These are phyloP conservation scores for Penicillium herquei DNA, from an alignment of 495 filamentous ascomycete genomes.

Conservation along the genomic window DNA sequence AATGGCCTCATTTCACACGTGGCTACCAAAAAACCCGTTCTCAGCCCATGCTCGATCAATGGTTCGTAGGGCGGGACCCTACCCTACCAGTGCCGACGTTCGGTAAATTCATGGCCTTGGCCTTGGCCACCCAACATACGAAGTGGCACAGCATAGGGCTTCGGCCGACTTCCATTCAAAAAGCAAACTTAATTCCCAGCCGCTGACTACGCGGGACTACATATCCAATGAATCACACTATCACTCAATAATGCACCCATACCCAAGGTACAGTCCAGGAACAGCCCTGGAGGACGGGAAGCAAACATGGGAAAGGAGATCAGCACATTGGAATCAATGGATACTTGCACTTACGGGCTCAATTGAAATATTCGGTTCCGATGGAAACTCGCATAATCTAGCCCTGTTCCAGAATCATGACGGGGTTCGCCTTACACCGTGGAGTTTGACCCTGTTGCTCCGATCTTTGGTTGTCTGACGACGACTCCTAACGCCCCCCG, in stretches of 20 bases:
- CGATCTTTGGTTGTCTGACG: slow-evolving; percentile 20
- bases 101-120: not conserved
- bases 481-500: slow-evolving; percentile 17
- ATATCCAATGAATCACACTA: not conserved
- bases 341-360: no score
- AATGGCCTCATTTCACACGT: no score
- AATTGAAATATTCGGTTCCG: not conserved
- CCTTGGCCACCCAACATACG: not conserved
- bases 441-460: no score
- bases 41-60: not conserved
- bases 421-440: no score
- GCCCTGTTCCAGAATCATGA: not conserved
- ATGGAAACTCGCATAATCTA: not conserved
- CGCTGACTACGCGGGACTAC: not conserved
- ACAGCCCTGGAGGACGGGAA: no score
- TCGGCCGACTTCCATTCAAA: not conserved
- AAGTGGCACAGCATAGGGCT: not conserved
- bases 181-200: not conserved
- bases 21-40: no score
- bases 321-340: no score
- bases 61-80: not conserved
- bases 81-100: not conserved
- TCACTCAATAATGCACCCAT: not conserved
- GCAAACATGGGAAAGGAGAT: no score
- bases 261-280: not conserved